Percentiles rank a stretch among this genome's conserved stretches.
phyloP scores from a whole-genome alignment of 2,329 filamentous ascomycete genomes.

The Fusarium heterosporum region DNA sequence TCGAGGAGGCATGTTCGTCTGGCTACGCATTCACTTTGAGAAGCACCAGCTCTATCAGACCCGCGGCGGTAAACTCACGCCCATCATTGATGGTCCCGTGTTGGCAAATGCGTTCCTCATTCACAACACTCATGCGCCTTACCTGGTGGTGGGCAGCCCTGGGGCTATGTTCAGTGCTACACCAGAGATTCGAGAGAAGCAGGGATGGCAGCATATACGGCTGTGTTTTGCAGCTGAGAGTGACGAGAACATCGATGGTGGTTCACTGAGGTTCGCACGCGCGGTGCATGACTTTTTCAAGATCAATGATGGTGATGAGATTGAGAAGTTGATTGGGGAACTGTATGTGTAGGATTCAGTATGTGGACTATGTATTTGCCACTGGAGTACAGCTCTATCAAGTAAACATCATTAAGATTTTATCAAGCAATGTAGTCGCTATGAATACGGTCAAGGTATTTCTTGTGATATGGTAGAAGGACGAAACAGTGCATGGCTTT shows the following conservation, averaged over 20 bases:
- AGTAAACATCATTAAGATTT: neutral
- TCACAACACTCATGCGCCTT: slow-evolving; percentile 75
- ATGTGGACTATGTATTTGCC: neutral
- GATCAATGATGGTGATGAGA: slow-evolving; percentile 73
- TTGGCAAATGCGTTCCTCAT: slow-evolving; percentile 77
- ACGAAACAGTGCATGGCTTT: too few species aligned
- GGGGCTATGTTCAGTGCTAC: slow-evolving; percentile 80
- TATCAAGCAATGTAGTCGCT: too few species aligned
- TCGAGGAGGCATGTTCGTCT: slow-evolving; percentile 91
- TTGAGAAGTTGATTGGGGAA: slow-evolving; percentile 71
- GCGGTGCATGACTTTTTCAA: slow-evolving; percentile 82
- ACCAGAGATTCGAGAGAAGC: slow-evolving; percentile 64
- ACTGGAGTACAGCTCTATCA: neutral
- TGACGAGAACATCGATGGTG: slow-evolving; percentile 73
- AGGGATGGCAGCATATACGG: slow-evolving; percentile 78
- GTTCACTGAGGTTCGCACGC: slow-evolving; percentile 72
- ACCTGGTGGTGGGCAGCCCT: slow-evolving; percentile 76
- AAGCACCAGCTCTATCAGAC: slow-evolving; percentile 74
- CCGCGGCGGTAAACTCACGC: slow-evolving; percentile 44
- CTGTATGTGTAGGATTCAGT: slow-evolving; percentile 38
- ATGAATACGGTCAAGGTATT: neutral
- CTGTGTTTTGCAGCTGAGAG: slow-evolving; percentile 88
- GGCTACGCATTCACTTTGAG: slow-evolving; percentile 79
- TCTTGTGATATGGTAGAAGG: neutral
- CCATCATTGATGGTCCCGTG: slow-evolving; percentile 63